A percentile compares a stretch with the other conserved stretches of the same genome.
phyloP scores from a whole-genome alignment of 2,329 filamentous ascomycete genomes.

The Akanthomyces dipterigenus region DNA sequence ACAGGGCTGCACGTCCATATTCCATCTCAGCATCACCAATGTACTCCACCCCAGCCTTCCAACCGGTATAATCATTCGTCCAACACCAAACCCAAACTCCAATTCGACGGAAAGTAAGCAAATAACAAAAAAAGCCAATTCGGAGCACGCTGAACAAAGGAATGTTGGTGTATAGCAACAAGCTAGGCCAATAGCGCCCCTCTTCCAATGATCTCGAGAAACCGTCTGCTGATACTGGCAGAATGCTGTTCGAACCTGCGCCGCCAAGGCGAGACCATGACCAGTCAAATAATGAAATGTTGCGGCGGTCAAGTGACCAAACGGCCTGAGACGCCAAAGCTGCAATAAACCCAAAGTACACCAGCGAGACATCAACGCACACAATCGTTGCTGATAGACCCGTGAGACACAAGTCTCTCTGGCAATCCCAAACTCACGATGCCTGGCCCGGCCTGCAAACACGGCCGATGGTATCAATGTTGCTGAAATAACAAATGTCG shows the following conservation, averaged over 20 bases:
- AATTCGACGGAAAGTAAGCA: background rate
- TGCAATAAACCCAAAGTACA: background rate
- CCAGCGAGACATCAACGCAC: background rate
- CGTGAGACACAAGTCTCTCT: background rate
- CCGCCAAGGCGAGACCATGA: background rate
- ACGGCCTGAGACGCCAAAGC: background rate
- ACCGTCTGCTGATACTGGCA: background rate
- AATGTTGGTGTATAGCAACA: background rate
- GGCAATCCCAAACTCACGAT: background rate
- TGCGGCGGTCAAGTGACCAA: background rate
- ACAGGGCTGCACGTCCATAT: background rate
- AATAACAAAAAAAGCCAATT: background rate
- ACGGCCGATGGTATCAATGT: background rate
- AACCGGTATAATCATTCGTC: background rate
- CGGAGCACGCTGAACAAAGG: background rate
- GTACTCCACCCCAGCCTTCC: background rate
- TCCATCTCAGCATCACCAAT: background rate
- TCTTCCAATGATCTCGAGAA: background rate
- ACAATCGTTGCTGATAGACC: background rate
- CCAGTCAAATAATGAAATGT: background rate
- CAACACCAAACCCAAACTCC: background rate
- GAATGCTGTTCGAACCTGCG: background rate
- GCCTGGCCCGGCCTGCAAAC: background rate
- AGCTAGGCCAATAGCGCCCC: background rate
- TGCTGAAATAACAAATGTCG: slow-evolving; percentile 4